A percentile compares a stretch with the other conserved stretches of the same genome.
Evolutionary conservation across 805 yeast species (phyloP).

Genomic region (Pichia californica): DNA sequence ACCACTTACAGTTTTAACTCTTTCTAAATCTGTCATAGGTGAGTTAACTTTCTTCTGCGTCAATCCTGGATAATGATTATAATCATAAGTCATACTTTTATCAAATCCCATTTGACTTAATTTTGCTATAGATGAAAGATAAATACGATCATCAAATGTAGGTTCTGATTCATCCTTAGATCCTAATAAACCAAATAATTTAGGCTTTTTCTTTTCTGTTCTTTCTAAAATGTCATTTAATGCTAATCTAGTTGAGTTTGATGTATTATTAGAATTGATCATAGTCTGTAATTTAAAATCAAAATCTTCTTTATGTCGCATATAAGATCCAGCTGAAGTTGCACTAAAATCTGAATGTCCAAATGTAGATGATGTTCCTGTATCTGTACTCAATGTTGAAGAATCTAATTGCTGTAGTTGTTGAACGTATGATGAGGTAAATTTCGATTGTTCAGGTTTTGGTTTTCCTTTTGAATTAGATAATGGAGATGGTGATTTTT

Average conservation of each 20-base stretch:
- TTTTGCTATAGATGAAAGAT: conserved; percentile 18
- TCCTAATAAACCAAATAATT: conserved; percentile 38
- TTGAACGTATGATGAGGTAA: conserved; percentile 22
- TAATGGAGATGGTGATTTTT: no score
- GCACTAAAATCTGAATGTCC: conserved; percentile 74
- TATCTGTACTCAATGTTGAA: conserved; percentile 25
- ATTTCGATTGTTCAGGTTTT: no score
- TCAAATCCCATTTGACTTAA: conserved; percentile 2
- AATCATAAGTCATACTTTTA: background rate
- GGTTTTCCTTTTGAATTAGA: background rate
- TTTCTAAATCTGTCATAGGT: conserved; percentile 51
- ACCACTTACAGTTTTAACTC: conserved; percentile 64
- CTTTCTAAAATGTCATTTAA: conserved; percentile 40
- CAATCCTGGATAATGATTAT: background rate
- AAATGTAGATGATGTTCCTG: conserved; percentile 36
- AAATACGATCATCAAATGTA: conserved; percentile 29
- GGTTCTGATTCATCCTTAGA: conserved; percentile 26
- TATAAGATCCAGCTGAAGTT: conserved; percentile 81
- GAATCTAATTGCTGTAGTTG: conserved; percentile 24
- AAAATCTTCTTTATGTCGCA: conserved; percentile 49
- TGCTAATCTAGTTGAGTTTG: conserved; percentile 22
- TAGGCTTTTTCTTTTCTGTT: conserved; percentile 34
- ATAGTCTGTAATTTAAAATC: conserved; percentile 14
- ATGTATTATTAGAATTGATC: conserved; percentile 9
- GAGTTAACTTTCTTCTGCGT: background rate